phyloP scores from a whole-genome alignment of 768 basidiomycete genomes.

The Crepidotus variabilis region DNA sequence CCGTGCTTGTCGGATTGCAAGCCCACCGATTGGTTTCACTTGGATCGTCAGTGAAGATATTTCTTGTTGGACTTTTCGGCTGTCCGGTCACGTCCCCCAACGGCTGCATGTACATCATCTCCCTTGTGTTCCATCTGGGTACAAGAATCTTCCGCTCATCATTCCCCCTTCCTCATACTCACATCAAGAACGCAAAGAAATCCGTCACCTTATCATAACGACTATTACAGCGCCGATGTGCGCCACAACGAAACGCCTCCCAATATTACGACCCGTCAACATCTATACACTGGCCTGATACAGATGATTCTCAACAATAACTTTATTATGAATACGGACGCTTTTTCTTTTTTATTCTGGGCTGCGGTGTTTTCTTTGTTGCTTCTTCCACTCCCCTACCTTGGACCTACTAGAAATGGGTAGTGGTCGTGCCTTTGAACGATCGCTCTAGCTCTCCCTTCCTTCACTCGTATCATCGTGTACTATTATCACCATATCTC shows the following conservation, averaged over 20 bases:
- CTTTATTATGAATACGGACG: slow-evolving; percentile 66
- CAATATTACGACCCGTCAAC: slow-evolving; percentile 17
- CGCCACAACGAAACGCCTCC: slow-evolving; percentile 11
- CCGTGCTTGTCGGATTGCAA: background rate
- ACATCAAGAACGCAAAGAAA: slow-evolving; percentile 10
- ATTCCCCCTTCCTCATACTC: slow-evolving; percentile 1
- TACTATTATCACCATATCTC: slow-evolving; percentile 13
- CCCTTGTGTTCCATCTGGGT: too few species aligned
- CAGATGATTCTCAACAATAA: slow-evolving; percentile 20
- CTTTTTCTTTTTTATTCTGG: slow-evolving; percentile 47
- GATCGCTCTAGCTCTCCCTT: slow-evolving; percentile 7
- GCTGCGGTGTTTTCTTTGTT: slow-evolving; percentile 7
- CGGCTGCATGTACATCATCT: too few species aligned
- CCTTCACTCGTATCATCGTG: slow-evolving; percentile 5
- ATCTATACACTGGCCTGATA: slow-evolving; percentile 19
- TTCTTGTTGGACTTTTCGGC: background rate
- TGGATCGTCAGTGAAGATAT: slow-evolving; percentile 10
- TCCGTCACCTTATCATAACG: slow-evolving; percentile 7
- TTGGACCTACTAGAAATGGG: slow-evolving; percentile 1
- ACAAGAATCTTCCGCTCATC: background rate
- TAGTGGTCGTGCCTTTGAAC: slow-evolving; percentile 8
- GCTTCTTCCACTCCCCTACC: slow-evolving; percentile 8
- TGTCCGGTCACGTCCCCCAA: background rate
- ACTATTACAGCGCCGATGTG: background rate
- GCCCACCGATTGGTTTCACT: background rate